Percentiles rank a stretch among this genome's conserved stretches.
phyloP scores from a whole-genome alignment of 164 flowering plant genomes.

The Sedum album region DNA sequence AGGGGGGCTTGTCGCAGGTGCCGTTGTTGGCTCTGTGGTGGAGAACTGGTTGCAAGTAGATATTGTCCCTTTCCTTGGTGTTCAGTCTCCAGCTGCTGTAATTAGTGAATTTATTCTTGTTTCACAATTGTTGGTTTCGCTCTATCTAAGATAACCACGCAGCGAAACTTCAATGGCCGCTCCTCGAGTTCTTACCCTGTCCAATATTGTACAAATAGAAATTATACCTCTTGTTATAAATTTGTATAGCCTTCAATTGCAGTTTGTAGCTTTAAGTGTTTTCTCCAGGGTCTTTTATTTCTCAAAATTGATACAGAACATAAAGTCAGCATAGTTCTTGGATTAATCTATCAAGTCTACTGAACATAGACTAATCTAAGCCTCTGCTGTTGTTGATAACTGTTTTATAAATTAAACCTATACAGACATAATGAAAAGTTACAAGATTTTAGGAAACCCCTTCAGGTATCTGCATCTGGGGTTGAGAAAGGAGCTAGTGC shows the following conservation, averaged over 20 bases:
- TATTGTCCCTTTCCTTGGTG: slow-evolving; percentile 80
- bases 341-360: not conserved
- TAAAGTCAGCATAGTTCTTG: not conserved
- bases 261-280: not conserved
- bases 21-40: slow-evolving; percentile 80
- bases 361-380: not conserved
- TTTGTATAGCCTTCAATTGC: not conserved
- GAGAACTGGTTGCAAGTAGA: slow-evolving; percentile 96
- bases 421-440: not conserved
- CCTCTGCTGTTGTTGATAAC: not conserved
- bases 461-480: not conserved
- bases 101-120: slow-evolving; percentile 78
- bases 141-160: slow-evolving; percentile 54
- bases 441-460: not conserved
- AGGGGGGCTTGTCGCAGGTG: slow-evolving; percentile 91
- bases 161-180: not conserved
- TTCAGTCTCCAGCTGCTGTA: slow-evolving; percentile 74
- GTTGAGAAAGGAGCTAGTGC: not conserved
- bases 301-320: not conserved
- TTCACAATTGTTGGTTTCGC: slow-evolving; percentile 75
- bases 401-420: not conserved
- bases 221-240: not conserved
- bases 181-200: not conserved
- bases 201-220: not conserved
- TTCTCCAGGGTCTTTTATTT: not conserved